Evolutionary conservation across 1,139 yeast species (phyloP), one percentile per base, ranked within the genome.

Genomic region (Meyerozyma athensensis): DNA sequence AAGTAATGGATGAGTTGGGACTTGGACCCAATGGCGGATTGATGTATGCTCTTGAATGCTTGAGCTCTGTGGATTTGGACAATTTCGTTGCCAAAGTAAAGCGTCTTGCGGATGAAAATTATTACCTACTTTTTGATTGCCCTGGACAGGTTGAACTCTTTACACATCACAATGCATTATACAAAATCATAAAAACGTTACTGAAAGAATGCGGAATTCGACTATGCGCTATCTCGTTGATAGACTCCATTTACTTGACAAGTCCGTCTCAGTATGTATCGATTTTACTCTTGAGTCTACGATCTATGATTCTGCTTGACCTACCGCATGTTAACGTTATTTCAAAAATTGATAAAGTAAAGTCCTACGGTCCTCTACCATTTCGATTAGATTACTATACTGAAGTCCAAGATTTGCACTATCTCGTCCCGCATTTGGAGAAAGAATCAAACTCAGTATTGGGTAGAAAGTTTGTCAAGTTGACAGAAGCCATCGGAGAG

Each of bases 21-120:
- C 53, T 77, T 22, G 99, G 99, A 0, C 99, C 99, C 0, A 94
- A 94, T 52, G 99, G 99, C 26, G 97, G 96, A 0, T 61, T 94
- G 24, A 80, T 94, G 77, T 84, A 77, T 60, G 97, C 97, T 0
- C 63, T 94, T 50, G 97, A 92, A 52, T 72, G 79, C 22, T 63
- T 80, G 33, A 63, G 56, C 40, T 60, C 58, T 21, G 55, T 53
- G 9, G 64, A 64, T 1, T 51, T 75, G 9, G 89, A 84, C 26
- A 68, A 71, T 37, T 79, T 92, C 50, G 61, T 86, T 5, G 64
- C 64, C 5, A 78, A 76, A 55, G 65, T 89, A 13, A 72, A 74
- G 38, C 64, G 70, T 33, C 63, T 90, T 14, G 64, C 73, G 19
- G 70, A 76, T 12, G 83, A 82, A 23, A 69, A 72, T 13, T 75